Conservation (phyloP, 1,284 basidiomycete genomes). For the Malassezia slooffiae region DNA sequence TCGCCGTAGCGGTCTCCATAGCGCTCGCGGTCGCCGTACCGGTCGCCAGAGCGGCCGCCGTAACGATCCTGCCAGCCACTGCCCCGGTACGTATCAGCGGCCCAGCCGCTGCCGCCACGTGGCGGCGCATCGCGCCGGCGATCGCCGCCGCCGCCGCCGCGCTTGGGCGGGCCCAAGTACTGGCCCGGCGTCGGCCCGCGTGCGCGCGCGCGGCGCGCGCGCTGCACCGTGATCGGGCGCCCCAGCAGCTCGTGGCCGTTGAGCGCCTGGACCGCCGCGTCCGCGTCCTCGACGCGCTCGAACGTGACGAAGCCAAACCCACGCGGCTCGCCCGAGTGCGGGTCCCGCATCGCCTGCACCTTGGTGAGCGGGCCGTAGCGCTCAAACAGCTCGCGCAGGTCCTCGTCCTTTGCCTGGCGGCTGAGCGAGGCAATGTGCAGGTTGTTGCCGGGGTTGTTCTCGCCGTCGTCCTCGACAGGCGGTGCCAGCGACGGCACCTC, state of each 20-base stretch:
- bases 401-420: constrained; percentile 66
- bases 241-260: constrained; percentile 75
- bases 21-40: constrained; percentile 11
- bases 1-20: constrained; percentile 4
- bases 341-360: constrained; percentile 90
- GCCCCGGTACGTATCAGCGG: constrained; percentile 34
- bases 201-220: constrained; percentile 86
- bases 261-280: constrained; percentile 71
- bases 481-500: too few species aligned
- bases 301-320: constrained; percentile 98
- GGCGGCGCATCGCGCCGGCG: constrained; percentile 25
- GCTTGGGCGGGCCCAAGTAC: constrained; percentile 81
- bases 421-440: constrained; percentile 83
- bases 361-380: constrained; percentile 66
- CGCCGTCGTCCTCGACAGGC: constrained; percentile 49
- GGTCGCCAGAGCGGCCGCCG: constrained; percentile 44
- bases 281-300: constrained; percentile 73
- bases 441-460: constrained; percentile 81
- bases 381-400: constrained; percentile 74
- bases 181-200: constrained; percentile 87
- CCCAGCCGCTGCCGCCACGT: not conserved
- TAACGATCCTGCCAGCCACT: constrained; percentile 50
- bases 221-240: constrained; percentile 61
- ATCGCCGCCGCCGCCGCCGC: constrained; percentile 48
- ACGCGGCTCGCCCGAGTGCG: constrained; percentile 86